Base-by-base conservation (phyloP, 805 yeast genomes). In the Dipodascus albidus region DNA sequence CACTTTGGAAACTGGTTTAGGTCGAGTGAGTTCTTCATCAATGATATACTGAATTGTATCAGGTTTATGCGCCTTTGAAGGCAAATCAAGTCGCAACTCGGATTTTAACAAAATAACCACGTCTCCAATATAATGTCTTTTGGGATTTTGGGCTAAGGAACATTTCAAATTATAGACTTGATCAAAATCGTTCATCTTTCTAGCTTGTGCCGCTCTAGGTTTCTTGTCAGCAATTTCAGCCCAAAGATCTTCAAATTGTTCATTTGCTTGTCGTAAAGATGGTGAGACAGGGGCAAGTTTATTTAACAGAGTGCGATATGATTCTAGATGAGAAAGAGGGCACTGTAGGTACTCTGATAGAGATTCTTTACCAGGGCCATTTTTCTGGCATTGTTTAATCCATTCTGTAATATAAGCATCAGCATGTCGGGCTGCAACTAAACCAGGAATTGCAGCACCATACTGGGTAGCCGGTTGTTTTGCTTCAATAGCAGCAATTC, bases 371-470 rank as follows among this genome's bases (percentile, higher is more conserved):
- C 54, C 48, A 8, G 44, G 44, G 8, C 44, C 44, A 8, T 23
- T 42, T 24, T 44, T 53, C n/a, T 20, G 17, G 44, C 54, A 50
- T 3, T 49, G 47, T 1, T 58, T 50, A 22, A 59, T 48, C 63
- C 63, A 61, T 22, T 61, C 62, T 11, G 61, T 62, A 21, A 60
- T 24, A 14, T 56, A 55, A 3, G 48, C 49, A 14, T 52, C 54
- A 11, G 57, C 55, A 38, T 55, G 55, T 20, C 49, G 49, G 38
- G 51, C 47, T 44, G 41, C 56, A 48, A 53, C 54, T 47, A 52
- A 50, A 1, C 42, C 44, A 11, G 55, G 24, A 31, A 47, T 41
- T 17, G 33, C 19, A 31, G 51, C 52, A 11, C 53, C 53, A 23
- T 53, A 53, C 41, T 9, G 44, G 19, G 38, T 48, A 17, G 14